A percentile compares a stretch with the other conserved stretches of the same genome.
phyloP scores from a whole-genome alignment of 148 eudicot species.

The Amaranthus palmeri region DNA sequence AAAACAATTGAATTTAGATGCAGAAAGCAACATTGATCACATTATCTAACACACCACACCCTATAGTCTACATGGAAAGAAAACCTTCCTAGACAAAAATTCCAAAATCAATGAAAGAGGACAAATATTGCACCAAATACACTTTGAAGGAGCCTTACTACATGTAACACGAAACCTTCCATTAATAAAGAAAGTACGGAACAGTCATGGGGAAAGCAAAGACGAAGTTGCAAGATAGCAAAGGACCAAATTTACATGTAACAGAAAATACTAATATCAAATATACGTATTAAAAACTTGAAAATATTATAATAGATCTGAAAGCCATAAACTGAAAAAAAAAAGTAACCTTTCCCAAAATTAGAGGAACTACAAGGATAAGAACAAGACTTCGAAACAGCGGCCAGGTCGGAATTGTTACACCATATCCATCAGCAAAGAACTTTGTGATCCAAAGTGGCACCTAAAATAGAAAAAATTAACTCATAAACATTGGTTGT shows the following conservation, averaged over 20 bases:
- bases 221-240: not conserved
- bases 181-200: too few relatives aligned
- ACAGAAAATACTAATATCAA: not conserved
- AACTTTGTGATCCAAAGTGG: slow-evolving; percentile 41
- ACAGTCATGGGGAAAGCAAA: not conserved
- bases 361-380: slow-evolving; percentile 33
- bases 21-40: not conserved
- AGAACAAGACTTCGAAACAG: slow-evolving; percentile 35
- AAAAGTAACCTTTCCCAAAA: slow-evolving; percentile 35
- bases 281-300: not conserved
- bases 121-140: not conserved
- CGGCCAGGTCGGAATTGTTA: slow-evolving; percentile 33
- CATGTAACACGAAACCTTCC: not conserved
- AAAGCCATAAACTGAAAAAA: slow-evolving; percentile 2
- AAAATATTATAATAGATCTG: not conserved
- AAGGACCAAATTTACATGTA: not conserved
- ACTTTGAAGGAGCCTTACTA: not conserved
- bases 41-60: not conserved
- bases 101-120: not conserved
- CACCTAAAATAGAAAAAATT: slow-evolving; percentile 24
- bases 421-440: slow-evolving; percentile 38
- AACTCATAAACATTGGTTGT: not conserved
- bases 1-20: slow-evolving; percentile 18
- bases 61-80: not conserved
- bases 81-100: not conserved